Conservation (phyloP, 495 filamentous ascomycete genomes). For the Evansstolkia leycettana region DNA sequence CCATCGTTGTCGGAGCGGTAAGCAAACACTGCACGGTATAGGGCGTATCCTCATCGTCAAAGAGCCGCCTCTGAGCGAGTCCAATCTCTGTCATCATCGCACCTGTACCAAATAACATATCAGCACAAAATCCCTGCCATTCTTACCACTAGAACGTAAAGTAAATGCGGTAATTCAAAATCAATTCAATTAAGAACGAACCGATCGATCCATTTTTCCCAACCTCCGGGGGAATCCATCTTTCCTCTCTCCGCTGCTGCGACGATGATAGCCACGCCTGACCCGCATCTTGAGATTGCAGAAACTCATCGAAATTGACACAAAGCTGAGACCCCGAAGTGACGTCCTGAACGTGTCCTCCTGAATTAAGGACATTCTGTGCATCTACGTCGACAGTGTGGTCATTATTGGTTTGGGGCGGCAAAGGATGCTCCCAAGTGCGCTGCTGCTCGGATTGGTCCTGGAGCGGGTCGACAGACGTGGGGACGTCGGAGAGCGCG, state of each 20-base stretch:
- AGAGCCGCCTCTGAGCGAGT: constrained; percentile 20
- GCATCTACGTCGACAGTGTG: not conserved
- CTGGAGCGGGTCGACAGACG: constrained; percentile 11
- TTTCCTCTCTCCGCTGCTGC: constrained; percentile 26
- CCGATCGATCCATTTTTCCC: constrained; percentile 24
- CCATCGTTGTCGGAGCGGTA: not conserved
- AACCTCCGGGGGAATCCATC: constrained; percentile 24
- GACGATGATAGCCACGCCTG: constrained; percentile 14
- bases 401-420: constrained; percentile 1
- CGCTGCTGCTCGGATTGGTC: constrained; percentile 9
- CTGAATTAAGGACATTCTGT: no score
- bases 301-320: constrained; percentile 29
- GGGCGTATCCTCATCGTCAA: constrained; percentile 14
- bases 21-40: not conserved
- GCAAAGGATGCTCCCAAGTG: not conserved
- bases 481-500: constrained; percentile 16
- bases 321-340: constrained; percentile 7
- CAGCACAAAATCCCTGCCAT: no score
- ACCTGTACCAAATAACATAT: constrained; percentile 13
- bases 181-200: no score
- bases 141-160: no score
- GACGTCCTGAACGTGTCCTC: no score
- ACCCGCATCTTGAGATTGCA: constrained; percentile 20
- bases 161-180: no score
- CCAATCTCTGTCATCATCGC: constrained; percentile 30